Evolutionary conservation across 2,329 filamentous ascomycete species (phyloP).

Genomic region (Mycocentrospora acerina): DNA sequence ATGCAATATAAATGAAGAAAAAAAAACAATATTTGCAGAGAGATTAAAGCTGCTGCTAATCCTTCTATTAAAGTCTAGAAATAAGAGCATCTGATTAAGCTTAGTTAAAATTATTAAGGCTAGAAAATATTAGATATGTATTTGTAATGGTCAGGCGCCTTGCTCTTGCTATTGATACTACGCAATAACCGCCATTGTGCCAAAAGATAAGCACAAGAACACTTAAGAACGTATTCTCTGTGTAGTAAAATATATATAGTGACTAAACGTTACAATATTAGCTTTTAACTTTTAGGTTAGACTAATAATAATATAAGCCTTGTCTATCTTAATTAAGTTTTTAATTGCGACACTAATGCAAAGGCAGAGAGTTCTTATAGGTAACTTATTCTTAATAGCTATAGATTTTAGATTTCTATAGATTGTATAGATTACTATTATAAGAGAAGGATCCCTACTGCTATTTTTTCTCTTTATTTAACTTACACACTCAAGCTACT

Average conservation of each 20-base stretch:
- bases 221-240: too few species aligned
- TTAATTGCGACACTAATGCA: constrained; percentile 7
- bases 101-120: constrained; percentile 4
- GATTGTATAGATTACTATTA: constrained; percentile 3
- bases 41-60: neutral
- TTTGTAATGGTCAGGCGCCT: constrained; percentile 3
- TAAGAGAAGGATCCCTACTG: constrained; percentile 1
- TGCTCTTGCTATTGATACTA: too few species aligned
- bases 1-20: neutral
- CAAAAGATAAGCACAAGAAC: too few species aligned
- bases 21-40: neutral
- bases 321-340: constrained; percentile 6
- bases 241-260: too few species aligned
- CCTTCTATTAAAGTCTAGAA: too few species aligned
- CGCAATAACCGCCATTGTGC: too few species aligned
- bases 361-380: neutral
- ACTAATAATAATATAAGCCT: neutral
- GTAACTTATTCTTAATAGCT: constrained; percentile 1
- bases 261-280: constrained; percentile 1
- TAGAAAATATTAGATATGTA: constrained; percentile 5
- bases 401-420: neutral
- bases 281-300: neutral
- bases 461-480: constrained; percentile 1
- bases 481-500: constrained; percentile 4
- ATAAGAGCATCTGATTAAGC: too few species aligned